Evolutionary conservation across 352 stramenopile genomes (phyloP), one percentile per base, ranked within the genome.

Genomic region (Pythium sukuiense): DNA sequence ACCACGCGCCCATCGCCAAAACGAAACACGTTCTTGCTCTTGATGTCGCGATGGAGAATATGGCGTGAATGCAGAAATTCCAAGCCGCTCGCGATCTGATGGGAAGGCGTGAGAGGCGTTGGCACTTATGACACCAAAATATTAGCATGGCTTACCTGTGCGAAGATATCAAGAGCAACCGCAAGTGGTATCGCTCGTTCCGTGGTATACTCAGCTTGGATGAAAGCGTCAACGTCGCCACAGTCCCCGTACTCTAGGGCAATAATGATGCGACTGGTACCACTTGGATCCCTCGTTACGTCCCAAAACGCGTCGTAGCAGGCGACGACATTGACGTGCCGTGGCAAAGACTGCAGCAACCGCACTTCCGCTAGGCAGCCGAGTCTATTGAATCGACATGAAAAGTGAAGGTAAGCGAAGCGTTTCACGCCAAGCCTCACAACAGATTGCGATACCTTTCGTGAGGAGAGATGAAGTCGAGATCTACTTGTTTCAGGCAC

Each of bases 11-110:
- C 92, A 50, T 87, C 73, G 0, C 61, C 53, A 69, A 97, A 90
- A 13, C 93, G 67, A 52, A 97, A 87, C 0, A 96, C 60, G 60
- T 97, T 97, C 54, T 92, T 83, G 35, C 80, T 76, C 72, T 97
- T 97, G 20, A 97, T 73, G 56, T 97, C 90, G 20, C 90, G 88
- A 65, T 96, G 94, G 1, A 92, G 70, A 54, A 93, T 70, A 50
- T 73, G 59, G 6, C 77, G 61, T 0, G 53, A 43, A 37, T 95
- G 86, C 24, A 96, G 59, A 62, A 89, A 85, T 7, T 83, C 66
- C 12, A 99, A 87, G 2, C 95, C 97, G 11, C 92, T 67, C 18
- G 83, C 83, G 41, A 99, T 95, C 62, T 87, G 61, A 11, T 52
- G 6, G 7, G 3, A 61, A 35, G 32, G 32, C 32, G 32, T 24